Base-by-base conservation (phyloP, 139 green algal genomes). In the Chlamydomonas sp. region DNA sequence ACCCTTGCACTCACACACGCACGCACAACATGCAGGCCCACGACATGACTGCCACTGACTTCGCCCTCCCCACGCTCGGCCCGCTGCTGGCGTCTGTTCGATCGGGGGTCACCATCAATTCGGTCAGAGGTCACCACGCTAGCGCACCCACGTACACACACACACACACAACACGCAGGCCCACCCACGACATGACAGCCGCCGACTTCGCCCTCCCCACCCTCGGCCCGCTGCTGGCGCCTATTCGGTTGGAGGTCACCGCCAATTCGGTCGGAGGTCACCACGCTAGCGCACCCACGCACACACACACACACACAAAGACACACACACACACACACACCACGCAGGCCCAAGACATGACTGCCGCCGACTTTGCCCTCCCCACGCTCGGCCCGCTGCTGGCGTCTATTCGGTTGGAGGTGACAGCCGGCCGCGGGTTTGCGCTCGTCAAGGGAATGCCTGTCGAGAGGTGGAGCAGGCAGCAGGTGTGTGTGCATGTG, bases 381-480 rank as follows among this genome's bases (percentile, higher is more conserved):
- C 76, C 76, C 33, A 78, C 24, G 1, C 81, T 87, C 34, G 77
- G 67, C 3, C 71, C 73, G 36, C 77, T 76, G 70, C 75, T 89
- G 61, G 24, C 39, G n/a, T 59, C 3, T 0, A 72, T 87, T 29
- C 35, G 61, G 48, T 31, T 70, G 24, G 76, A 90, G 58, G 67
- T 88, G 22, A 47, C 48, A 3, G 43, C 48, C 4, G 85, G 85
- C 29, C 68, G 81, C 0, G 85, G 85, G 47, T 90, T 89, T 72
- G 69, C 79, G 54, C 70, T 90, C 29, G 73, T 89, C 64, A 75
- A 67, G 31, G 79, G 81, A 34, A 58, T 88, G 34, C 82, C 84
- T n/a, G 84, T 88, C 38, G 35, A 81, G 38, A 50, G 71, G 33
- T 88, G 76, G 70, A 81, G 38, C 10, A 61, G 69, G 26, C 33